Evolutionary conservation across 169 alveolate genomes (phyloP).

Genomic region (Plasmodium knowlesi): DNA sequence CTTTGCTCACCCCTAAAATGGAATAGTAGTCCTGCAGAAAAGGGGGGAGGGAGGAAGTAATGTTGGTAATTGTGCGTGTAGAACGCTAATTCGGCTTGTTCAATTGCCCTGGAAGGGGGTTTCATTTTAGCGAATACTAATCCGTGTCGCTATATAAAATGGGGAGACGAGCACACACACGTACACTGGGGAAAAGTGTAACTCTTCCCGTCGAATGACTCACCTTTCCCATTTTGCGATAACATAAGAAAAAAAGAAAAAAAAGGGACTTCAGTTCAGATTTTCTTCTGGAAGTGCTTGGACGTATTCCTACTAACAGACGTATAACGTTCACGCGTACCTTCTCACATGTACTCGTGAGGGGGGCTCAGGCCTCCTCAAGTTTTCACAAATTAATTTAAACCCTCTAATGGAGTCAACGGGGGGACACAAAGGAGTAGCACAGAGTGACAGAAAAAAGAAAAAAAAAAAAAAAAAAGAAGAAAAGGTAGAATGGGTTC

Average conservation of each 20-base stretch:
- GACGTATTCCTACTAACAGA: not conserved
- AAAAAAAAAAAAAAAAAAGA: too few species aligned
- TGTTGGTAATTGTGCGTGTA: not conserved
- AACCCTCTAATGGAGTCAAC: not conserved
- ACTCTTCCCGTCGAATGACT: not conserved
- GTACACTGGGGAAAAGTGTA: not conserved
- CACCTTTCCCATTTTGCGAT: constrained; percentile 3
- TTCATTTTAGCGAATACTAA: not conserved
- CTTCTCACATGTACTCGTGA: not conserved
- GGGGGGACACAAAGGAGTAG: not conserved
- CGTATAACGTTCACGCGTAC: not conserved
- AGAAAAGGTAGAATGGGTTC: not conserved
- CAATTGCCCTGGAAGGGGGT: not conserved
- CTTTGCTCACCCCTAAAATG: constrained; percentile 83
- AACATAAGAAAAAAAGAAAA: not conserved
- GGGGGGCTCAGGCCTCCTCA: not conserved
- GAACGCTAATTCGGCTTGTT: not conserved
- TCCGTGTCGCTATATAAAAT: not conserved
- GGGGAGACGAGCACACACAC: not conserved
- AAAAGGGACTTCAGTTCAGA: not conserved
- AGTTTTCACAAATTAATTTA: not conserved
- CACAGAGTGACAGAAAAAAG: not conserved
- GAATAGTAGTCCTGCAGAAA: constrained; percentile 80
- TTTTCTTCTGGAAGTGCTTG: not conserved
- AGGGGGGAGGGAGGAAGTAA: not conserved